Base-by-base conservation (phyloP, 495 filamentous ascomycete species). In the Chlorociboria aeruginascens region DNA sequence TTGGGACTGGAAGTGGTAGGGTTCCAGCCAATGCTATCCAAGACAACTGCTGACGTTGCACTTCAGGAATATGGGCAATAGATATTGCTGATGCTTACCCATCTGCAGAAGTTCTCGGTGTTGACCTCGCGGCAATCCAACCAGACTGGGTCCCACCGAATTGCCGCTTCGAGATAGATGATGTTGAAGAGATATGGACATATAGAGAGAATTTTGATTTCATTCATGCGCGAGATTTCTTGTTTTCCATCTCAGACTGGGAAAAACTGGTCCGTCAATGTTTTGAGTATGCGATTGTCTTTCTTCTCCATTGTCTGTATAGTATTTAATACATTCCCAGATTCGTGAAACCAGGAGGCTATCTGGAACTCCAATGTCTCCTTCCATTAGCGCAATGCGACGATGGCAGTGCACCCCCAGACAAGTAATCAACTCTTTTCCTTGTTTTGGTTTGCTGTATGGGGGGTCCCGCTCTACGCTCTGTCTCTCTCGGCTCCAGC, bases 1-100 rank as follows among this genome's bases (percentile, higher is more conserved):
- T 79, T 39, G 79, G 77, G n/a, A 78, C 76, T 10, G 77, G 75
- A 0, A 73, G 69, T 3, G 74, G 73, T 35, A 69, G 70, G 49
- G 72, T 28, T 17, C 8, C 8, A 17, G 7, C 17, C 29, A 11
- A 28, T 10, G 20, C 30, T 42, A 10, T 25, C 1, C 20, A 25
- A 25, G 9, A 9, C 4, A 30, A 25, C 16, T 28, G 40, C 40
- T 42, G 25, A 42, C 10, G 16, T 3, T 40, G 25, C 11, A 10
- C 1, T 20, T 10, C 30, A 52, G 54, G 55, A 28, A 57, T 57
- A 32, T 57, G 55, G 55, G 51, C 55, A 9, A 51, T 57, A 6
- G 36, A 57, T 47, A 36, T 57, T 8, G 55, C 55, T 3, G 55
- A 57, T 30, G 29, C n/a, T 8, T 54, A 48, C 32, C 55, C 55